phyloP scores from a whole-genome alignment of 2,329 filamentous ascomycete genomes.

The Xylariales sp. region DNA sequence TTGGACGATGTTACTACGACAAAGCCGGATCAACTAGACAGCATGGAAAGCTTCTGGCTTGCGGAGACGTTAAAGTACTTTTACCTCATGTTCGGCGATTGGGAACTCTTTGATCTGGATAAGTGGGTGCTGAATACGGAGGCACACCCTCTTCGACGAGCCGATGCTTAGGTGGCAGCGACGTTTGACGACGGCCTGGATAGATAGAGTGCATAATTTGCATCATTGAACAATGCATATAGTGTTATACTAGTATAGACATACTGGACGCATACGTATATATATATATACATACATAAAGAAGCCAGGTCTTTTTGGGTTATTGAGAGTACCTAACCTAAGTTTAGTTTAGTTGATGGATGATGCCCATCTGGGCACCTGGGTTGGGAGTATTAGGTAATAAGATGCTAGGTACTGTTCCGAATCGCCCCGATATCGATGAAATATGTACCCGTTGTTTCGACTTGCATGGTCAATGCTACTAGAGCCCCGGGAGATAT shows the following conservation, averaged over 20 bases:
- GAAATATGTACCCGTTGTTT: neutral
- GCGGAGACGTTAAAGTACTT: slow-evolving; percentile 77
- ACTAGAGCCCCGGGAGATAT: slow-evolving; percentile 5
- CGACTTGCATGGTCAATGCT: neutral
- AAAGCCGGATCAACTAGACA: slow-evolving; percentile 51
- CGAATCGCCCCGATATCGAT: slow-evolving; percentile 11
- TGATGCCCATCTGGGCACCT: too few species aligned
- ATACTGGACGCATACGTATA: neutral
- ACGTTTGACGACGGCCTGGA: slow-evolving; percentile 1
- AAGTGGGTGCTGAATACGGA: slow-evolving; percentile 71
- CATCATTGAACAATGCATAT: neutral
- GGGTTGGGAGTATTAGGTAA: too few species aligned
- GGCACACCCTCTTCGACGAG: slow-evolving; percentile 62
- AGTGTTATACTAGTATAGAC: slow-evolving; percentile 16
- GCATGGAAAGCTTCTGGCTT: slow-evolving; percentile 82
- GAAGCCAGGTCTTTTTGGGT: neutral
- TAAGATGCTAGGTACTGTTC: neutral
- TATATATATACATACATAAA: slow-evolving; percentile 7
- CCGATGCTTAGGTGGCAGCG: slow-evolving; percentile 41
- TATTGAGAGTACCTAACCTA: too few species aligned
- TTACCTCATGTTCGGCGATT: slow-evolving; percentile 71
- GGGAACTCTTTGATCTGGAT: slow-evolving; percentile 68
- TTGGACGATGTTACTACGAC: slow-evolving; percentile 70
- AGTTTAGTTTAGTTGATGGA: too few species aligned
- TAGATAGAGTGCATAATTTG: slow-evolving; percentile 5